Base-by-base conservation (phyloP, 1,284 basidiomycete species). In the Sporisorium exsertum region DNA sequence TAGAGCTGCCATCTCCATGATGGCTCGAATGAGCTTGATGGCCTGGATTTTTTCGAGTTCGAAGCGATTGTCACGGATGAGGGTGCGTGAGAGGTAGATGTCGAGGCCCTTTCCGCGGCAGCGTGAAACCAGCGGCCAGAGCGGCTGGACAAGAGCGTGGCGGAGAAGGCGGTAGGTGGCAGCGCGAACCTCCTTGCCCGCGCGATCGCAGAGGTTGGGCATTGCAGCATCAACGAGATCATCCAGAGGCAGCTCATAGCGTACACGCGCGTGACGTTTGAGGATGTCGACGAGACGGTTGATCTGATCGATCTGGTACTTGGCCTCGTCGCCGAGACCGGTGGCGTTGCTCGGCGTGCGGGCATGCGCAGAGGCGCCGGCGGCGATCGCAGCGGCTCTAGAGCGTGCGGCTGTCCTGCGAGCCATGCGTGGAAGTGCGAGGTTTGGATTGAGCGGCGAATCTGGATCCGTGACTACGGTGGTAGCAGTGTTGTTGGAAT, bases 21-120 rank as follows among this genome's bases (percentile, higher is more conserved):
- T 90, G 2, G 91, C 87, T n/a, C 96, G 92, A 52, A 98, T 90
- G 22, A 98, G 90, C 72, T 94, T 94, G 79, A 99, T 90, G n/a
- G 91, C 94, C 85, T 98, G 95, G 83, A 97, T 94, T 82, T 95
- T 93, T 87, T 99, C 96, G 2, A 91, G 88, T 1, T 91, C 90
- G 77, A 91, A 88, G 80, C 94, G 93, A 81, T 90, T 91, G 83
- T 97, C 95, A 18, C 94, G 91, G 1, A 92, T 90, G 29, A 97
- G 88, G 0, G 94, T 91, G 69, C 94, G 95, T 64, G 53, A 90
- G 56, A 98, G 90, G 81, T 94, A 94, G 90, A 93, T 94, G 81
- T 97, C 94, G 46, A 97, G 85, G 9, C 92, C 88, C 20, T 84
- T 49, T 87, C 87, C 67, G 89, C 89, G 29, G 91, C 90, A 12